Evolutionary conservation across 495 filamentous ascomycete genomes (phyloP).

Genomic region (Neurospora cerealis): DNA sequence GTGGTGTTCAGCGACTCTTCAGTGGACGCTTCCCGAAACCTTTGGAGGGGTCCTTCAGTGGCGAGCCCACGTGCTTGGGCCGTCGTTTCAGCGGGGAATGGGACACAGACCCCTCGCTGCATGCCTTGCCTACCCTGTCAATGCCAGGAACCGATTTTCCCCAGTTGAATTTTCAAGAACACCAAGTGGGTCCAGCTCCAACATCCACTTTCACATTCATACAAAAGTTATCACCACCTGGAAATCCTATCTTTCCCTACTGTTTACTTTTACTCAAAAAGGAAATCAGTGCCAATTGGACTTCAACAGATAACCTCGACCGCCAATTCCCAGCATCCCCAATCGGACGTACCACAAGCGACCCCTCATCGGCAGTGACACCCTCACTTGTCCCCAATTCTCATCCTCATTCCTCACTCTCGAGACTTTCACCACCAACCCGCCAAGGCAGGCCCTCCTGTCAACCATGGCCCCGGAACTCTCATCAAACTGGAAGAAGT

Average conservation of each 20-base stretch:
- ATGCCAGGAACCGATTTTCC: neutral
- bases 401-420: too few relatives aligned
- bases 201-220: neutral
- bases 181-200: neutral
- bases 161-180: neutral
- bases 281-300: neutral
- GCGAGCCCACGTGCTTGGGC: neutral
- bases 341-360: neutral
- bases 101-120: neutral
- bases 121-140: neutral
- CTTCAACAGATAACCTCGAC: neutral
- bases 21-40: neutral
- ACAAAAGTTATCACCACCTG: neutral
- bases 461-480: slow-evolving; percentile 31
- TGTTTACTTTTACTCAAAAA: neutral
- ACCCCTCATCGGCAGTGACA: neutral
- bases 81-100: neutral
- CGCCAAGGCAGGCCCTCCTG: neutral
- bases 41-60: neutral
- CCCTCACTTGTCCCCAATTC: neutral
- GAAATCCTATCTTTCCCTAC: neutral
- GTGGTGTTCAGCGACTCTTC: neutral
- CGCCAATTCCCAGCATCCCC: accelerated
- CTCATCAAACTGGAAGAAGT: slow-evolving; percentile 65
- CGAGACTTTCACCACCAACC: neutral